A percentile compares a stretch with the other conserved stretches of the same genome.
phyloP scores from a whole-genome alignment of 2,329 filamentous ascomycete genomes.

The Trichoderma aggressivum region DNA sequence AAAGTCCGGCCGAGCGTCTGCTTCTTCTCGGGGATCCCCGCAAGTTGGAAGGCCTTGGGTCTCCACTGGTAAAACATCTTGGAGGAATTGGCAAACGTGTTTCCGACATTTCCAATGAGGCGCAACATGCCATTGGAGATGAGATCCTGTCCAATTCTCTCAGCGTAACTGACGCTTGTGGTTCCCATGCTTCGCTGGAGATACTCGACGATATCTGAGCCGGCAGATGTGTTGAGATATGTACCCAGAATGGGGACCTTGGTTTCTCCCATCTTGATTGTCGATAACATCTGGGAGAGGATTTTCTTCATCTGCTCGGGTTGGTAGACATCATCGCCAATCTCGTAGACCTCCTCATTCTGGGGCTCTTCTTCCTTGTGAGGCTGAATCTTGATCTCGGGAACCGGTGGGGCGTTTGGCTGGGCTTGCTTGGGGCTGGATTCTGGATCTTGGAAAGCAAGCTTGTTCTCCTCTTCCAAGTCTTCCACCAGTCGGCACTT shows the following conservation, averaged over 20 bases:
- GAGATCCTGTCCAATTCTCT: conserved; percentile 92
- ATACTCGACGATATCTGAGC: conserved; percentile 93
- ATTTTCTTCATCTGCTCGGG: conserved; percentile 90
- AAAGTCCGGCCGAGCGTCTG: conserved; percentile 67
- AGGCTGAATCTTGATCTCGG: conserved; percentile 83
- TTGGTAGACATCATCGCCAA: conserved; percentile 83
- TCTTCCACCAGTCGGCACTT: conserved; percentile 96
- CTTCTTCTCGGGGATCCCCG: conserved; percentile 88
- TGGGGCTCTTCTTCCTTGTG: conserved; percentile 60
- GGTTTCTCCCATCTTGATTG: conserved; percentile 80
- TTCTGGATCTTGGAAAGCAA: conserved; percentile 88
- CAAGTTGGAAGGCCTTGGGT: conserved; percentile 81
- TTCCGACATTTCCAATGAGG: conserved; percentile 90
- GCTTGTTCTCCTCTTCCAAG: conserved; percentile 95
- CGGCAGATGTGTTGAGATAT: conserved; percentile 88
- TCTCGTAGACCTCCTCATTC: conserved; percentile 78
- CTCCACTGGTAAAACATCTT: conserved; percentile 98
- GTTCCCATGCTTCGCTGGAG: conserved; percentile 84
- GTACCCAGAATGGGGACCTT: conserved; percentile 95
- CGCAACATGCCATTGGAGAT: conserved; percentile 82
- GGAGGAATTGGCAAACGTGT: conserved; percentile 93
- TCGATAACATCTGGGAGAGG: conserved; percentile 78
- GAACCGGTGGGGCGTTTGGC: conserved; percentile 61
- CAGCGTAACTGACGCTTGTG: conserved; percentile 82
- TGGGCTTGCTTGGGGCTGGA: conserved; percentile 58